These are phyloP conservation scores for Papiliotrema laurentii DNA, from an alignment of 1,284 basidiomycete species.

Conservation along the genomic window DNA sequence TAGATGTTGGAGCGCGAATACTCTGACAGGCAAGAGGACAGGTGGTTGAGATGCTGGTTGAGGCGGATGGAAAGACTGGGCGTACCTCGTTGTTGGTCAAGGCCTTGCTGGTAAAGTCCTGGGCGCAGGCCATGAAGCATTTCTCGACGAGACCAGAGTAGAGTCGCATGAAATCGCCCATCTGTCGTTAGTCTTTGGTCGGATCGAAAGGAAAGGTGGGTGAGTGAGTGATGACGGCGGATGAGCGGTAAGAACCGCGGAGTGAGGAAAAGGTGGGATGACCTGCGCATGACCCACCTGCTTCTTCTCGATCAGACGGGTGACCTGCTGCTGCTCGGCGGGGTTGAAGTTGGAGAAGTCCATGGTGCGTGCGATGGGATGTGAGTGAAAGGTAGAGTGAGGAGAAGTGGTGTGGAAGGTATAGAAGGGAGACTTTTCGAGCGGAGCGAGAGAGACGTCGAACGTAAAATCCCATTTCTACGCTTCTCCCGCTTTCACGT, in stretches of 20 bases:
- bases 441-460: not conserved
- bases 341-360: conserved; percentile 79
- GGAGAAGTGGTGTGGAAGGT: not conserved
- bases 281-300: conserved; percentile 57
- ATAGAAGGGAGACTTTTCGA: not conserved
- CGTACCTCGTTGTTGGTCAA: conserved; percentile 87
- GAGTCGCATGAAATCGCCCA: conserved; percentile 96
- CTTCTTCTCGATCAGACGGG: conserved; percentile 82
- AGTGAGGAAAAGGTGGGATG: not conserved
- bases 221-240: no score
- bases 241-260: not conserved
- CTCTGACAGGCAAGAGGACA: not conserved
- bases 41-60: not conserved
- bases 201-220: no score
- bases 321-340: conserved; percentile 86
- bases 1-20: no score
- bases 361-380: conserved; percentile 47
- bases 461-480: no score
- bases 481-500: no score
- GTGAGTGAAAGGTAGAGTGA: no score
- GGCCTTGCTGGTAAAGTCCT: conserved; percentile 94
- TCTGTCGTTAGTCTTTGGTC: conserved; percentile 57
- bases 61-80: conserved; percentile 3
- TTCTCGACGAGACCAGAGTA: conserved; percentile 95
- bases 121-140: conserved; percentile 91